These are phyloP conservation scores for Pilaira anomala DNA, from an alignment of 192 early-diverging fungal genomes.

Conservation along the genomic window DNA sequence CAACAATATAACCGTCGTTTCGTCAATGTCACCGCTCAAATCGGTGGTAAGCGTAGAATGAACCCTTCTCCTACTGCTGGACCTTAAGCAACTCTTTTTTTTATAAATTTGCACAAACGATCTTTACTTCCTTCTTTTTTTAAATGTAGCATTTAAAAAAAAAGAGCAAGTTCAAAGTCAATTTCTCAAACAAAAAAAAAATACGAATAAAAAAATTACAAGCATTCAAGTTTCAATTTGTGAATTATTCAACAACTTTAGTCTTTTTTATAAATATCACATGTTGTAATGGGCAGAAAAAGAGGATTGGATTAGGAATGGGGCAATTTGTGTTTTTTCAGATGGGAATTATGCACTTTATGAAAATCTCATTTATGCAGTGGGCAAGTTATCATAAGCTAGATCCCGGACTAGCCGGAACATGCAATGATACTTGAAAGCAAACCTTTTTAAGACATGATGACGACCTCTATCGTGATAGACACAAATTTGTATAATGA, in stretches of 20 bases:
- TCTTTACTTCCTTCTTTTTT: background rate
- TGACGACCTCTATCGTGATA: too few species aligned
- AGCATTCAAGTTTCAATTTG: background rate
- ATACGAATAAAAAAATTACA: constrained; percentile 2
- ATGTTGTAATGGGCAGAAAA: too few species aligned
- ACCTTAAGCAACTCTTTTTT: constrained; percentile 26
- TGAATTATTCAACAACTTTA: background rate
- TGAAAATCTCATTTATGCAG: too few species aligned
- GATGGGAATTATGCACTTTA: too few species aligned
- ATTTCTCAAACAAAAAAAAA: constrained; percentile 1
- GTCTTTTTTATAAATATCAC: too few species aligned
- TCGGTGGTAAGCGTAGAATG: constrained; percentile 88
- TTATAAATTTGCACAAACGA: background rate
- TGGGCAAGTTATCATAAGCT: too few species aligned
- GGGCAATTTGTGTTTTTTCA: too few species aligned
- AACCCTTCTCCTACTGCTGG: constrained; percentile 51
- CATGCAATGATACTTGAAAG: too few species aligned
- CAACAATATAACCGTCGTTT: constrained; percentile 79
- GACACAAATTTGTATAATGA: too few species aligned
- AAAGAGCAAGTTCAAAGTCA: background rate
- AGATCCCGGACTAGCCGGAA: too few species aligned
- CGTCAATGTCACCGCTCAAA: constrained; percentile 84
- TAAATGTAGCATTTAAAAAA: background rate
- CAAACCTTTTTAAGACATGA: too few species aligned
- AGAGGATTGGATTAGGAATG: too few species aligned